Conservation (phyloP, 805 yeast species). For the Wickerhamomyces alni region DNA sequence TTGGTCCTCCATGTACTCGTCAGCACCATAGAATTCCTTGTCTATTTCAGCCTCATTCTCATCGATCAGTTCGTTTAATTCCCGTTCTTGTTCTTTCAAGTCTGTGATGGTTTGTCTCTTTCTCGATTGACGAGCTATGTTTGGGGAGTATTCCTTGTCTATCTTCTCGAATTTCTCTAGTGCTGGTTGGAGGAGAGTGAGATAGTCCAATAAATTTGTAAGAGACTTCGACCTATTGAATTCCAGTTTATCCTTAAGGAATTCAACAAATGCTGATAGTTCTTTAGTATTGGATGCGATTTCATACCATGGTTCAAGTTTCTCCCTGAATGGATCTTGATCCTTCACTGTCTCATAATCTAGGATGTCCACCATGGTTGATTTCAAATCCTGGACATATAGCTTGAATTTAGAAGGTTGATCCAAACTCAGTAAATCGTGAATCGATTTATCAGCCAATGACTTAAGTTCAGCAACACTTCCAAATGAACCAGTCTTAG, state of each 20-base stretch:
- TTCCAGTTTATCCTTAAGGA: conserved; percentile 4
- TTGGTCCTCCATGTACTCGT: conserved; percentile 8
- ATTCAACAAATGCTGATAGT: conserved; percentile 10
- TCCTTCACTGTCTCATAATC: not conserved
- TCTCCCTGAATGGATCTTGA: not conserved
- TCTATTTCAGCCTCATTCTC: conserved; percentile 8
- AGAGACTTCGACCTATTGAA: conserved; percentile 3
- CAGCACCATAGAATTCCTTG: conserved; percentile 5
- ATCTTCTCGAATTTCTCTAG: conserved; percentile 15
- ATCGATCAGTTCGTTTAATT: conserved; percentile 9
- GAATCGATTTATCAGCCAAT: conserved; percentile 4
- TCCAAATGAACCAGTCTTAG: conserved; percentile 12
- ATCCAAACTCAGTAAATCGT: conserved; percentile 7
- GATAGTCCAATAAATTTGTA: conserved; percentile 8
- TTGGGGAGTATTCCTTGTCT: conserved; percentile 8
- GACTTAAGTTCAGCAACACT: conserved; percentile 8
- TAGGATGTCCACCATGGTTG: conserved; percentile 7
- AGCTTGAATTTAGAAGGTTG: conserved; percentile 23
- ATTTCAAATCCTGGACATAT: conserved; percentile 21
- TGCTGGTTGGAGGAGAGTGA: conserved; percentile 9
- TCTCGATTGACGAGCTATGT: conserved; percentile 14
- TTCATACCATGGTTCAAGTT: conserved; percentile 23
- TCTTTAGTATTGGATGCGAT: conserved; percentile 13
- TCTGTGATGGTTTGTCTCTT: conserved; percentile 12
- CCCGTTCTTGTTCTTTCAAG: conserved; percentile 13